Evolutionary conservation across 768 basidiomycete species (phyloP).

Genomic region (Epithele typhae): DNA sequence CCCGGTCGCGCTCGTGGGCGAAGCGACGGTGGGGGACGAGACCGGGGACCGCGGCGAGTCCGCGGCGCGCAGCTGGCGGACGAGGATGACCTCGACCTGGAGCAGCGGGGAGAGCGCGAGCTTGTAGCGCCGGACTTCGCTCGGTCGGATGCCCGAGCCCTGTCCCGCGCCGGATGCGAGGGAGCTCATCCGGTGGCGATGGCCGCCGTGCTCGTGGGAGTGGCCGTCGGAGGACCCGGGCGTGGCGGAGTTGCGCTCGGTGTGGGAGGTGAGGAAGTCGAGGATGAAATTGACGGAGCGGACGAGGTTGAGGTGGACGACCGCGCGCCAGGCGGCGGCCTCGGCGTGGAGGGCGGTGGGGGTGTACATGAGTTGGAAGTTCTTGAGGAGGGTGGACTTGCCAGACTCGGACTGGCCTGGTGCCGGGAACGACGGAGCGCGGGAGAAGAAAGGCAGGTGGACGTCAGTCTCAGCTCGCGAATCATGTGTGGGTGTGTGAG

Average conservation of each 20-base stretch:
- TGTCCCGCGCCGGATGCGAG: neutral
- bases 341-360: conserved; percentile 57
- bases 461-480: no score
- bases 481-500: no score
- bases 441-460: no score
- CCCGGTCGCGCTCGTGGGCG: no score
- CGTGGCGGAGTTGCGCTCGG: neutral
- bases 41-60: conserved; percentile 9
- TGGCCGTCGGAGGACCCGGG: neutral
- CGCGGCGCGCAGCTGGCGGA: conserved; percentile 36
- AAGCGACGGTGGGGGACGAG: conserved; percentile 4
- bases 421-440: no score
- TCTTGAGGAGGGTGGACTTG: conserved; percentile 64
- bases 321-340: conserved; percentile 56
- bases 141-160: conserved; percentile 10
- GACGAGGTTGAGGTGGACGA: conserved; percentile 66
- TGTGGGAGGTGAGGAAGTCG: conserved; percentile 29
- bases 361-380: conserved; percentile 58
- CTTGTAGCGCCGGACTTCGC: conserved; percentile 41
- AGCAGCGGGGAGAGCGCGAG: conserved; percentile 50
- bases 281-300: conserved; percentile 45
- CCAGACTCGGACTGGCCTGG: conserved; percentile 66
- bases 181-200: neutral
- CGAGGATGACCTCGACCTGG: conserved; percentile 50
- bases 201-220: neutral